Evolutionary conservation across 768 basidiomycete genomes (phyloP), one percentile per base, ranked within the genome.

Genomic region (Neoboletus brunneissimus): DNA sequence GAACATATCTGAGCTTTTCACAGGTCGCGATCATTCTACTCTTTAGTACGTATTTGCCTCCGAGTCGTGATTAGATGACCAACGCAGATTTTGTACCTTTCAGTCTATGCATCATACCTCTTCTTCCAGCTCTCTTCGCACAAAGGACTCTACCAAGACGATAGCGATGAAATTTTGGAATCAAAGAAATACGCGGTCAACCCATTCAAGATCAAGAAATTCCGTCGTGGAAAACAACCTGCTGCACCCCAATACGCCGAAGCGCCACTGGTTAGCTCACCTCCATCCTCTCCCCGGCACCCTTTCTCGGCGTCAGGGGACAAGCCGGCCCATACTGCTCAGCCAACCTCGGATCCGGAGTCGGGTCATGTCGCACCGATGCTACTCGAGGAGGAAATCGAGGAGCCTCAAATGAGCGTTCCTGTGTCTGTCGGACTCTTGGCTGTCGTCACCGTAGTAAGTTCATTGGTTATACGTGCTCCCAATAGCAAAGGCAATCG

Each of bases 41-140:
- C n/a, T 76, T 87, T 67, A 86, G 89, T 91, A 67, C 41, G 84
- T 68, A 59, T 16, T n/a, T 20, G 11, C 31, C 45, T 32, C 43
- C 37, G 25, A 12, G 25, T 20, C 35, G 13, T 48, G 27, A 27
- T 23, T 35, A 7, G 25, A 42, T n/a, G 51, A 15, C 37, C 48
- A 52, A 58, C 46, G n/a, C 3, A 34, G 34, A 55, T 43, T 25
- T 54, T 27, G 20, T 32, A 20, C 29, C n/a, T 12, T 56, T 9
- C 48, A 91, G 89, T 91, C 57, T 94, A 94, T 64, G 67, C 63
- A 2, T 79, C 77, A n/a, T 91, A 89, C 63, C 79, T 94, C 18
- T 70, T 88, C 57, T 93, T 93, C 72, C 91, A 92, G 67, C 75
- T 91, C 4, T 88, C 78, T 75, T 91, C 90, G 0, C 91, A 94